Conservation (phyloP, 2,329 filamentous ascomycete species). For the Microcera coccophila region DNA sequence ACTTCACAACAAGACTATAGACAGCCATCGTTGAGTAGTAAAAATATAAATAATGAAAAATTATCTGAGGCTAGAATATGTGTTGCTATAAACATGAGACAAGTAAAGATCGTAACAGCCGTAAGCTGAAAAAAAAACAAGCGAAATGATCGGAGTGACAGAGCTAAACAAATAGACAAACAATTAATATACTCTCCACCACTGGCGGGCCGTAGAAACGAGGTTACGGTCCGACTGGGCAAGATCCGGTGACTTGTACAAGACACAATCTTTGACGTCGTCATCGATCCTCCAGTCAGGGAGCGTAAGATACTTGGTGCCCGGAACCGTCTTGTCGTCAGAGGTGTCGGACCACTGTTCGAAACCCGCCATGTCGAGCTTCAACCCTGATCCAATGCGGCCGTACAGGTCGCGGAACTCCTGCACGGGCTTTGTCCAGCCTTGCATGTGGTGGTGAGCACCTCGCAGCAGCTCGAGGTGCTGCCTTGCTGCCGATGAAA, state of each 20-base stretch:
- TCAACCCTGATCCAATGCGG: conserved; percentile 13
- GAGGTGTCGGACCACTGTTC: conserved; percentile 19
- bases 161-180: conserved; percentile 7
- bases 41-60: no score
- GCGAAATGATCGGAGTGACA: no score
- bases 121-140: no score
- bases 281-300: conserved; percentile 19
- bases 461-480: conserved; percentile 22
- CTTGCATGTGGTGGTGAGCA: conserved; percentile 15
- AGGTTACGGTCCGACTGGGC: conserved; percentile 12
- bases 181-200: conserved; percentile 20
- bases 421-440: conserved; percentile 14
- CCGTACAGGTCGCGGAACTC: conserved; percentile 19
- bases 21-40: no score
- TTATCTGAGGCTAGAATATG: no score
- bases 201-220: conserved; percentile 12
- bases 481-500: conserved; percentile 13
- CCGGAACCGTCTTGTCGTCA: conserved; percentile 13
- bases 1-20: no score
- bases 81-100: no score
- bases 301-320: conserved; percentile 16
- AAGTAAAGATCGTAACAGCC: no score
- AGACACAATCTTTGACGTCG: conserved; percentile 8
- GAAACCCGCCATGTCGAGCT: conserved; percentile 15
- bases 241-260: conserved; percentile 9